Evolutionary conservation across 345 rosid species (phyloP).

Genomic region (Gossypium bickii): DNA sequence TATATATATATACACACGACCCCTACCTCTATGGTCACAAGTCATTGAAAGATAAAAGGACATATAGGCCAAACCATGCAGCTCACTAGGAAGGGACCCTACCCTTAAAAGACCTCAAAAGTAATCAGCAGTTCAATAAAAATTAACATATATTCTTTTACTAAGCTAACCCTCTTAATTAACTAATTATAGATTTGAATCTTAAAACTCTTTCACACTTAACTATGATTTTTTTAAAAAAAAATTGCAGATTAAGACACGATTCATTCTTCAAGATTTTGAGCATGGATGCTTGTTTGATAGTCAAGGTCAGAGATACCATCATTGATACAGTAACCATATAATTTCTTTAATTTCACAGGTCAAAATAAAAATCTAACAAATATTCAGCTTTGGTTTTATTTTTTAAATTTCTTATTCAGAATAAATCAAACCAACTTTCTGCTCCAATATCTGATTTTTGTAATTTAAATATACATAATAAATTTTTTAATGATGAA

Average conservation of each 20-base stretch:
- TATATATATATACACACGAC: slow-evolving; percentile 15
- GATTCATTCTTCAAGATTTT: slow-evolving; percentile 44
- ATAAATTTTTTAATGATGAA: background rate
- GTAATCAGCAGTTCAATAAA: slow-evolving; percentile 7
- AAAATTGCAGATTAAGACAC: slow-evolving; percentile 11
- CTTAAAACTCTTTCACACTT: slow-evolving; percentile 10
- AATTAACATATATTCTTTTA: background rate
- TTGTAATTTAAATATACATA: background rate
- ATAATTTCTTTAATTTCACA: no score
- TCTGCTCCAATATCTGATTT: background rate
- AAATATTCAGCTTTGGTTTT: no score
- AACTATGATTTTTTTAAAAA: background rate
- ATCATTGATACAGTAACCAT: background rate
- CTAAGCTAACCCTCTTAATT: slow-evolving; percentile 13
- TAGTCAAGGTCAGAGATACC: slow-evolving; percentile 31
- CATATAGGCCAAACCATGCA: slow-evolving; percentile 36
- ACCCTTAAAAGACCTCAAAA: background rate
- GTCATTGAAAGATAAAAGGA: slow-evolving; percentile 21
- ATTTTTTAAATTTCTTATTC: background rate
- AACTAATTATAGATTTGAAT: slow-evolving; percentile 13
- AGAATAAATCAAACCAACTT: background rate
- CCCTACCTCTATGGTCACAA: background rate
- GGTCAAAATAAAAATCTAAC: no score
- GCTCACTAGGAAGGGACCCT: slow-evolving; percentile 30
- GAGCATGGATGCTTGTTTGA: slow-evolving; percentile 43